Conservation (phyloP, 2,329 filamentous ascomycete genomes). For the Colletotrichum tabaci region DNA sequence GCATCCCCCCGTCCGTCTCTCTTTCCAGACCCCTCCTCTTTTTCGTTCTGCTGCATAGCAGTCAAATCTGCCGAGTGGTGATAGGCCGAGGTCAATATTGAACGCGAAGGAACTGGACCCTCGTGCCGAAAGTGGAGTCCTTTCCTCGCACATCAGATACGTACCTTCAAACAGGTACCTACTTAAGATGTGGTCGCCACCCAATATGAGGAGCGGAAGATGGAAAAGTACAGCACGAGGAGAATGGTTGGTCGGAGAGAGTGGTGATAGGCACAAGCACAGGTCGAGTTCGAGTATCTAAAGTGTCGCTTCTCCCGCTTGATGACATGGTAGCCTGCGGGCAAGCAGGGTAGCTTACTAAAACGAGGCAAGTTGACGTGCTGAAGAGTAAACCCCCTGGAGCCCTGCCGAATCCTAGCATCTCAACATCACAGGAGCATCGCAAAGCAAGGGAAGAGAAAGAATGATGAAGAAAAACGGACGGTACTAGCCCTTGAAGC, state of each 20-base stretch:
- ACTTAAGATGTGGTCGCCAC: slow-evolving; percentile 17
- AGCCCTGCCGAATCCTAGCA: slow-evolving; percentile 6
- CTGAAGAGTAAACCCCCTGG: slow-evolving; percentile 18
- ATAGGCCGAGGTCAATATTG: slow-evolving; percentile 36
- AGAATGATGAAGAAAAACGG: background rate
- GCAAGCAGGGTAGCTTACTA: slow-evolving; percentile 15
- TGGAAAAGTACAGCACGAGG: slow-evolving; percentile 13
- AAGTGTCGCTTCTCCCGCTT: slow-evolving; percentile 5
- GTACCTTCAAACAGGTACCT: slow-evolving; percentile 4
- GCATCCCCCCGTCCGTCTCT: background rate
- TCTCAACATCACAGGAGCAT: slow-evolving; percentile 1
- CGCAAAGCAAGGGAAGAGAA: background rate
- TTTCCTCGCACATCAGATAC: slow-evolving; percentile 27
- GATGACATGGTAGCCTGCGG: slow-evolving; percentile 6
- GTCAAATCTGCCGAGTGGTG: slow-evolving; percentile 33
- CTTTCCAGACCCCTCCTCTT: background rate
- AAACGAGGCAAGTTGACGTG: slow-evolving; percentile 24
- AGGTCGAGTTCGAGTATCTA: slow-evolving; percentile 12
- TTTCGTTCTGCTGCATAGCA: background rate
- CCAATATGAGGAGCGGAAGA: slow-evolving; percentile 6
- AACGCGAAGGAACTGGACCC: slow-evolving; percentile 29
- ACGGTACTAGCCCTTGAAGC: background rate
- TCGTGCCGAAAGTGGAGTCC: slow-evolving; percentile 30
- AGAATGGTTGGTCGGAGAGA: background rate
- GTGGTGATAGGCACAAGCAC: background rate